Base-by-base conservation (phyloP, 1,284 basidiomycete genomes). In the Trametes pubescens region DNA sequence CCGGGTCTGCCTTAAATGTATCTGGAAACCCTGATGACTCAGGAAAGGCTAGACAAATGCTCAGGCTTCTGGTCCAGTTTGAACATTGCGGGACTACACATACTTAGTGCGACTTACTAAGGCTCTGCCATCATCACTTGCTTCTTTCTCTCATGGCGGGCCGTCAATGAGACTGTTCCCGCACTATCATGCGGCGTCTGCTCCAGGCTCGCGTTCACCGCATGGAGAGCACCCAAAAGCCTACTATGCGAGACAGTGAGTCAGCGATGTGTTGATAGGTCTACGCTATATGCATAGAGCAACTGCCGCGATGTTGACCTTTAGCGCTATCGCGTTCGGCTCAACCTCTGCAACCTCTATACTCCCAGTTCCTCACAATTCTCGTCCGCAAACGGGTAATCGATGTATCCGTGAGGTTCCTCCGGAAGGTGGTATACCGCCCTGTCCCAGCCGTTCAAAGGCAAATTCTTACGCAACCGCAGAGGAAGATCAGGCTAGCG, bases 401-500 rank as follows among this genome's bases (percentile, higher is more conserved):
- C 78, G 22, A 75, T 78, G 40, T 82, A 81, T 0, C 79, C 75
- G 6, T 69, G 70, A 0, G 79, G 76, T 1, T 72, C 66, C 10
- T 74, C 77, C 1, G 64, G 64, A 0, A 59, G 29, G 64, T 81
- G 81, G 61, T 79, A 84, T 1, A 77, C 79, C 22, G 70, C 65
- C 6, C 71, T 66, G 54, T 82, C 69, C 58, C 74, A 77, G 0
- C 67, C 52, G 4, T 70, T 73, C 35, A 83, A 64, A 0, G 78
- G 72, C 0, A 81, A 61, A 46, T 79, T 66, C 37, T 79, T 72
- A 56, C 71, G 74, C 43, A 82, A 60, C 1, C 87, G 79, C n/a
- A 75, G 63, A 0, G 83, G 82, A 0, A 90, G 76, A 69, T 89
- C 87, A 2, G 88, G 88, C 74, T 75, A 43, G 6, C 2, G 22